These are phyloP conservation scores for Piloderma croceum DNA, from an alignment of 768 basidiomycete species.

Conservation along the genomic window DNA sequence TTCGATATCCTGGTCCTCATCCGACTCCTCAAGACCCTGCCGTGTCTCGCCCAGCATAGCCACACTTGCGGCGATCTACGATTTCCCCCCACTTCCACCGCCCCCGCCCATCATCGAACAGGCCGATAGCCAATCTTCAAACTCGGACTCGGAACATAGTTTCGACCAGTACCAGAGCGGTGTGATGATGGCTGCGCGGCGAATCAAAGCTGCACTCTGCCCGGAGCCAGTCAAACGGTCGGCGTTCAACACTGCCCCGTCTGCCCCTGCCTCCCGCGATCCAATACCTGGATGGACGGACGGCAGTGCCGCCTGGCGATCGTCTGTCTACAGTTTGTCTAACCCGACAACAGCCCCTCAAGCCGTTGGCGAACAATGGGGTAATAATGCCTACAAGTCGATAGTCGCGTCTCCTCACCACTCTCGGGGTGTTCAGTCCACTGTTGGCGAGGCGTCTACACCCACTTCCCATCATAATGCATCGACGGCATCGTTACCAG, in stretches of 20 bases:
- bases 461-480: slow-evolving; percentile 7
- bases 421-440: slow-evolving; percentile 44
- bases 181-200: slow-evolving; percentile 64
- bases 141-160: slow-evolving; percentile 11
- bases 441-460: slow-evolving; percentile 29
- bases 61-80: slow-evolving; percentile 34
- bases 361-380: slow-evolving; percentile 25
- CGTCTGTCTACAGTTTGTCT: slow-evolving; percentile 51
- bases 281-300: slow-evolving; percentile 67
- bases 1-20: slow-evolving; percentile 19
- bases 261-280: slow-evolving; percentile 31
- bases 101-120: slow-evolving; percentile 37
- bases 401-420: slow-evolving; percentile 50
- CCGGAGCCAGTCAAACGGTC: slow-evolving; percentile 36
- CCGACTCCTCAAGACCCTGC: slow-evolving; percentile 11
- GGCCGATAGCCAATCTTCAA: slow-evolving; percentile 14
- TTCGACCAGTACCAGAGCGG: slow-evolving; percentile 48
- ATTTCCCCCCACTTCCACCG: slow-evolving; percentile 51
- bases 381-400: slow-evolving; percentile 35
- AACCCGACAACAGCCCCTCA: slow-evolving; percentile 33
- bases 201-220: slow-evolving; percentile 44
- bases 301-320: slow-evolving; percentile 61
- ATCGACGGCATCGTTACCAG: slow-evolving; percentile 14
- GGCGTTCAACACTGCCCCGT: slow-evolving; percentile 25
- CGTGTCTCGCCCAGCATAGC: slow-evolving; percentile 26